Percentiles rank a stretch among this genome's conserved stretches.
phyloP scores from a whole-genome alignment of 2,329 filamentous ascomycete genomes.

The Emmonsiellopsis sp. region DNA sequence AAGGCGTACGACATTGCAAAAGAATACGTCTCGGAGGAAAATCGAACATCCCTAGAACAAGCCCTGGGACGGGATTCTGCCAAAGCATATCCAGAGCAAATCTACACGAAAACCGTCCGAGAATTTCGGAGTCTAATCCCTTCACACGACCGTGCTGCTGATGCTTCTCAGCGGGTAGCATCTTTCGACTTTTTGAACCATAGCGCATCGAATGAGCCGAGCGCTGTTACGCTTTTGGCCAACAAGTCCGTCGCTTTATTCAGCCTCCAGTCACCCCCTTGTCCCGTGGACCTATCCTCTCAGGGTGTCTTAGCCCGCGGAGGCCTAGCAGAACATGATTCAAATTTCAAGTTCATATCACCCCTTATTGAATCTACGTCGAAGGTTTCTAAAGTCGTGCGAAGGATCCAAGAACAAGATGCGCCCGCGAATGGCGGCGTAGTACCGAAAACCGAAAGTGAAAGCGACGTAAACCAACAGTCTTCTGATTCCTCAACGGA shows the following conservation, averaged over 20 bases:
- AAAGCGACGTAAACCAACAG: neutral
- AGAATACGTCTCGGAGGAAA: slow-evolving; percentile 36
- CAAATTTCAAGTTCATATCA: slow-evolving; percentile 23
- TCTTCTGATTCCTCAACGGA: neutral
- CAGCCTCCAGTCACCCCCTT: slow-evolving; percentile 36
- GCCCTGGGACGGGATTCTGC: slow-evolving; percentile 32
- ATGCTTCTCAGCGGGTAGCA: slow-evolving; percentile 43
- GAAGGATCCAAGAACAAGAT: slow-evolving; percentile 19
- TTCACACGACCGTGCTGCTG: slow-evolving; percentile 33
- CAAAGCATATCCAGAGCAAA: slow-evolving; percentile 32
- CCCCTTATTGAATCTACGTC: slow-evolving; percentile 21
- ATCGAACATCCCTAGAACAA: slow-evolving; percentile 30
- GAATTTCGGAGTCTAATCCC: slow-evolving; percentile 39
- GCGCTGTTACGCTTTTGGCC: slow-evolving; percentile 44
- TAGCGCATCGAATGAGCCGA: slow-evolving; percentile 39
- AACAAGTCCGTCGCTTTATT: slow-evolving; percentile 43
- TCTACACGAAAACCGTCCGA: slow-evolving; percentile 39
- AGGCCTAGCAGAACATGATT: slow-evolving; percentile 14
- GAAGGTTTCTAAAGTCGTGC: slow-evolving; percentile 22
- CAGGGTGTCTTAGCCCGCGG: slow-evolving; percentile 27
- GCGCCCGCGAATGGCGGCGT: slow-evolving; percentile 5
- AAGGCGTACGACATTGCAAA: slow-evolving; percentile 48
- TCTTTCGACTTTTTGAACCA: slow-evolving; percentile 53
- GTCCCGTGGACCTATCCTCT: slow-evolving; percentile 30
- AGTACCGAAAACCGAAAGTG: neutral